Evolutionary conservation across 257 asterid genomes (phyloP), one percentile per base, ranked within the genome.

Genomic region (Fraxinus americana): DNA sequence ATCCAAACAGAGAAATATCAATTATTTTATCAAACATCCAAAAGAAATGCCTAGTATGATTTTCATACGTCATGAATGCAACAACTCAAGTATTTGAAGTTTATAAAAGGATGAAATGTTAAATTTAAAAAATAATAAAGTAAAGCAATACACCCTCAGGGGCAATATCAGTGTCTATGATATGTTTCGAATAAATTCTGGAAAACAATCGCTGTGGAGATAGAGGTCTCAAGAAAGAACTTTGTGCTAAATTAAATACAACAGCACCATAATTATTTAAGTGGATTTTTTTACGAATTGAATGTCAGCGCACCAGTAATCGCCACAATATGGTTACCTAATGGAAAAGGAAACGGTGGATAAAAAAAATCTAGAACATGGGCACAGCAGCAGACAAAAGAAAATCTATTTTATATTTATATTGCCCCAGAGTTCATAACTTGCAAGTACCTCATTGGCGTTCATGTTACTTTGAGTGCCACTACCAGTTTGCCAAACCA

Each of bases 401-500:
- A 23, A 7, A 63, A 10, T 35, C 12, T 12, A 63, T 27, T 7
- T 63, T 63, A 63, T 63, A 63, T 25, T 25, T 13, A 36, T 13
- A 76, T 61, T 68, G 65, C 61, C 36, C 75, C 67, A 73, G 77
- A 63, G 69, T 67, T 71, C 73, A 54, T 27, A 79, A 67, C 77
- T 52, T 71, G 78, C 71, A 30, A 73, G 67, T 76, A 96, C 99
- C 98, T 96, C 98, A 74, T 96, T 96, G 82, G 99, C 99, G 75
- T 96, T 96, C 99, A 96, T 96, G 87, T 96, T 96, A 81, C 97
- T 96, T 85, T 96, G 99, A 73, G 99, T 96, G 50, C 98, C 99
- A 82, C 98, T 93, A 72, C 99, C 98, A 81, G 99, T 96, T 86
- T 93, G 98, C 99, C 99, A 96, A 83, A 96, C 94, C 81, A 96